Evolutionary conservation across 2,329 filamentous ascomycete species (phyloP).

Genomic region (Monosporascus cannonballus): DNA sequence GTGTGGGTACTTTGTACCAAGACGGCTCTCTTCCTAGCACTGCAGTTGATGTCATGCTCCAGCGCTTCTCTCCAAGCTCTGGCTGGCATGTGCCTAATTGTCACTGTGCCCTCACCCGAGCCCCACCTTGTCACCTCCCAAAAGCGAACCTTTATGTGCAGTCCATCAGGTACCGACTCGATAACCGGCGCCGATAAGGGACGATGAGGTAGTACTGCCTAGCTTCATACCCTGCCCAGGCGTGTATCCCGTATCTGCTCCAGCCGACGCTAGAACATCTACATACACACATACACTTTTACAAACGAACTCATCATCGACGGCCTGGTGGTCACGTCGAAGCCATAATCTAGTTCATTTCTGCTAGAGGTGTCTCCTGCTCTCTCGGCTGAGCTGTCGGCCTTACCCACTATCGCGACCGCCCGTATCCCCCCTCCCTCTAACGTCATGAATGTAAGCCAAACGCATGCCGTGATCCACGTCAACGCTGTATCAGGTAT

Average conservation of each 20-base stretch:
- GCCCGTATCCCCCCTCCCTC: background rate
- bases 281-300: too few relatives aligned
- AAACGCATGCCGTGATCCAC: background rate
- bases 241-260: too few relatives aligned
- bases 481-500: background rate
- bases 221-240: too few relatives aligned
- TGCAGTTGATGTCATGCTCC: background rate
- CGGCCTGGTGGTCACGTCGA: too few relatives aligned
- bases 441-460: background rate
- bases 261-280: too few relatives aligned
- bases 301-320: too few relatives aligned
- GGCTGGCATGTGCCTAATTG: background rate
- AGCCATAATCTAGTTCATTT: too few relatives aligned
- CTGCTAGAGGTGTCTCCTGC: background rate
- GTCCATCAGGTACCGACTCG: too few relatives aligned
- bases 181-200: too few relatives aligned
- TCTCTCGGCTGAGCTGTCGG: background rate
- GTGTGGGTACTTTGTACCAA: background rate
- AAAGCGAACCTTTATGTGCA: background rate
- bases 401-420: background rate
- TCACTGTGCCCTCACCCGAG: background rate
- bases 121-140: background rate
- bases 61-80: background rate
- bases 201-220: too few relatives aligned
- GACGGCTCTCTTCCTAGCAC: background rate